A percentile compares a stretch with the other conserved stretches of the same genome.
phyloP scores from a whole-genome alignment of 345 rosid species.

The Eucalyptus curtisii region DNA sequence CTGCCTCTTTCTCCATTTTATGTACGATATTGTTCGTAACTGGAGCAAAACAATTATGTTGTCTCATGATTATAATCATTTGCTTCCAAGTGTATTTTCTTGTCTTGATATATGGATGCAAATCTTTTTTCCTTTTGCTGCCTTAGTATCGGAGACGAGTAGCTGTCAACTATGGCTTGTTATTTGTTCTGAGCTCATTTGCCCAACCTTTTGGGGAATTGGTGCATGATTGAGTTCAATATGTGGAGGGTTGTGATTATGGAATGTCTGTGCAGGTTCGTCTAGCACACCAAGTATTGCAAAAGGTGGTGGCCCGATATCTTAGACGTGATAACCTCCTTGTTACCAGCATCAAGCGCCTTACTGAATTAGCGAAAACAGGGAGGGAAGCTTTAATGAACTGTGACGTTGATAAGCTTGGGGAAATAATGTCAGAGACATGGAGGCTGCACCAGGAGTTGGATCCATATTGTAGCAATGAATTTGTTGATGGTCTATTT shows the following conservation, averaged over 20 bases:
- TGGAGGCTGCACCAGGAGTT: conserved; percentile 98
- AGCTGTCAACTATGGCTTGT: not conserved
- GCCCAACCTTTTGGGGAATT: not conserved
- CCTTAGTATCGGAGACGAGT: not conserved
- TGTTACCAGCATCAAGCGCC: conserved; percentile 74
- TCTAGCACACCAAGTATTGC: conserved; percentile 84
- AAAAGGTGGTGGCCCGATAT: conserved; percentile 83
- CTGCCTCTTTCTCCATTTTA: not conserved
- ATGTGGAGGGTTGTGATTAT: not conserved
- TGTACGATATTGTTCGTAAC: not conserved
- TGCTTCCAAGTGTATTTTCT: not conserved
- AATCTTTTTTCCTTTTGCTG: not conserved
- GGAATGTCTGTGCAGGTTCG: conserved; percentile 46
- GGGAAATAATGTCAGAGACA: conserved; percentile 86
- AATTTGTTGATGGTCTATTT: conserved; percentile 69
- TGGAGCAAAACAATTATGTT: not conserved
- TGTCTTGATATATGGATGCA: not conserved
- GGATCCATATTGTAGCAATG: conserved; percentile 90
- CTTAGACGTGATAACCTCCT: conserved; percentile 78
- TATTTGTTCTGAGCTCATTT: not conserved
- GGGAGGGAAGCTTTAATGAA: conserved; percentile 96
- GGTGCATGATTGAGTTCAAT: not conserved
- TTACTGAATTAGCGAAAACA: conserved; percentile 62
- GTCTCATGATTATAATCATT: not conserved
- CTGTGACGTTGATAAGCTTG: conserved; percentile 60